Base-by-base conservation (phyloP, 2,329 filamentous ascomycete genomes). In the Clarireedia monteithiana region DNA sequence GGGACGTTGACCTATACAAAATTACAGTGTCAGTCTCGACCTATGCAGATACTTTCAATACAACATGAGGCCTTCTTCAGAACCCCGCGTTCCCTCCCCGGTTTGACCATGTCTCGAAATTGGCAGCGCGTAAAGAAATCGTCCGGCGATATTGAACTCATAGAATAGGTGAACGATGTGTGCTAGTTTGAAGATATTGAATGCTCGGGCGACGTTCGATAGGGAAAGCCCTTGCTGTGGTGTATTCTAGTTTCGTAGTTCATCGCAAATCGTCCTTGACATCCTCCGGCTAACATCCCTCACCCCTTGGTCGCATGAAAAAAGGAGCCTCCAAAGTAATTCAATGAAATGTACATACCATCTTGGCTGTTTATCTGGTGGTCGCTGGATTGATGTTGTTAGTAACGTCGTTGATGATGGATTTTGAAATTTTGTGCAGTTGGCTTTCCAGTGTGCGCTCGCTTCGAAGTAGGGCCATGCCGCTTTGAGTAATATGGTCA, bases 1-100 rank as follows among this genome's bases (percentile, higher is more conserved):
- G 91, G 91, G 81, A 96, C 88, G 89, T 96, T 96, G 83, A 96
- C 91, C 91, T 70, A 59, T 38, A 39, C 1, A n/a, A 40, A 15
- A 6, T 26, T 5, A 30, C 15, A 6, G 14, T 52, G 53, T 56
- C 48, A 56, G 53, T 27, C 24, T 56, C 40, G 38, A 50, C 26
- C 26, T 5, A 23, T 12, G 7, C 9, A n/a, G 15, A 42, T 24
- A 5, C 27, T 48, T 40, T 17, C 39, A 17, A 14, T 24, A 10
- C 4, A 12, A 12, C 3, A 34, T 34, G 30, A 34, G 14, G 30
- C 30, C 30, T 3, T 30, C 27, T 30, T 34, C 30, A 4, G 30
- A 42, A 4, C 17, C 9, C 39, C 39, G 17, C 39, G 3, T 14
- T 20, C 39, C 39, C 39, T 42, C 39, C 10, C 12, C 30, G 30